Evolutionary conservation across 169 alveolate genomes (phyloP).

Genomic region (Eimeria tenella): DNA sequence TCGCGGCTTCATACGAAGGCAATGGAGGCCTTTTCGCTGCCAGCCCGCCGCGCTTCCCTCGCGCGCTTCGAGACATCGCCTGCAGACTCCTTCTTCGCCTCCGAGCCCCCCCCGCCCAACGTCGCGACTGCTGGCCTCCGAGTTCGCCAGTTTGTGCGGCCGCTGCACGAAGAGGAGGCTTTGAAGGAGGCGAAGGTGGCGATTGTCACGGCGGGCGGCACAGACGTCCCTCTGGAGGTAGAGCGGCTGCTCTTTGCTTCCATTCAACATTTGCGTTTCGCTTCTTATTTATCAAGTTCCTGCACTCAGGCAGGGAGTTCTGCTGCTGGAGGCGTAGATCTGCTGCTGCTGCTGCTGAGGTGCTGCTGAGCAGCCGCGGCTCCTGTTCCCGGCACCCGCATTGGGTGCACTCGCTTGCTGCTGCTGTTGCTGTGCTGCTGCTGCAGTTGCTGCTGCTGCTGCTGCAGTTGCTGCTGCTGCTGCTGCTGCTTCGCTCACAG

Average conservation of each 20-base stretch:
- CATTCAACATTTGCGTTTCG: neutral
- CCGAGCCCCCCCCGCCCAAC: constrained; percentile 63
- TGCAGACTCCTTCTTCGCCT: constrained; percentile 27
- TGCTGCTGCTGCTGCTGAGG: neutral
- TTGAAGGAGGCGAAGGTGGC: constrained; percentile 35
- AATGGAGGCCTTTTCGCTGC: neutral
- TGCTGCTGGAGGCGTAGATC: neutral
- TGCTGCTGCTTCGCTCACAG: neutral
- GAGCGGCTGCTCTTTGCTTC: neutral
- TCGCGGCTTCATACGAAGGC: constrained; percentile 5
- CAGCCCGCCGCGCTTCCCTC: constrained; percentile 8
- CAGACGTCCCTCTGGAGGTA: constrained; percentile 74
- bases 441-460: neutral
- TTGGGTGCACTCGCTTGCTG: neutral
- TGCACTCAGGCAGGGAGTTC: neutral
- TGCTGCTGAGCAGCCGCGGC: neutral
- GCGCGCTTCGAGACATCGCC: constrained; percentile 17
- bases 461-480: constrained; percentile 4
- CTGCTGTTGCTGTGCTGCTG: neutral
- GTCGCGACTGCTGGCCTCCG: constrained; percentile 66
- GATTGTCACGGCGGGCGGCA: constrained; percentile 77
- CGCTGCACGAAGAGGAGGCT: constrained; percentile 33
- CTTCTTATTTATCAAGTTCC: neutral
- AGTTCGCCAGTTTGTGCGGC: constrained; percentile 64
- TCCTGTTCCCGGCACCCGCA: no score